These are phyloP conservation scores for Phalaenopsis equestris DNA, from an alignment of 106 monocot species.

Conservation along the genomic window DNA sequence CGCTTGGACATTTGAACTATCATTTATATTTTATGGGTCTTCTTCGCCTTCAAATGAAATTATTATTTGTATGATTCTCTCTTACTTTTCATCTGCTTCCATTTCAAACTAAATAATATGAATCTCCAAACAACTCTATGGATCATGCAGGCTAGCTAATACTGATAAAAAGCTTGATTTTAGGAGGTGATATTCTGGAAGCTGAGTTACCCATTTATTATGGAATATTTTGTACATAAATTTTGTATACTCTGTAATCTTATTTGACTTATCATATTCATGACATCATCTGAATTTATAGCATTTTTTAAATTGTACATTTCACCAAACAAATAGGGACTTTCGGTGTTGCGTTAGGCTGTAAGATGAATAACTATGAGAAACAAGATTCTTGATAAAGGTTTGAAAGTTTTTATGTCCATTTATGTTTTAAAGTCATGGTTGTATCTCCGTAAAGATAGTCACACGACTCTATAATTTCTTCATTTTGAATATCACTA, in stretches of 20 bases:
- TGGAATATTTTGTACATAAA: neutral
- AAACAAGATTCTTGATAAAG: too few species aligned
- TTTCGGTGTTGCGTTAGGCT: too few species aligned
- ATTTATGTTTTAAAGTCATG: too few species aligned
- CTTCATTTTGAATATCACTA: too few species aligned
- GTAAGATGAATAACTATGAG: too few species aligned
- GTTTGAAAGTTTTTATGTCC: too few species aligned
- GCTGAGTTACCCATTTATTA: neutral
- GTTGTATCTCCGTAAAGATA: too few species aligned
- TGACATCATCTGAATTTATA: neutral
- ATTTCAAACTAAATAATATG: neutral
- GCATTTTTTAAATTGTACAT: neutral
- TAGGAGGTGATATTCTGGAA: neutral
- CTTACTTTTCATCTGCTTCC: neutral
- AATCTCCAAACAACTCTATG: neutral
- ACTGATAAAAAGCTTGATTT: neutral
- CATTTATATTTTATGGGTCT: neutral
- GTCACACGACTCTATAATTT: too few species aligned
- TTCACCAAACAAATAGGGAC: neutral
- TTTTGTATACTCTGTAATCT: neutral
- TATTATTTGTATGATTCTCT: neutral
- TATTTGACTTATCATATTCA: neutral
- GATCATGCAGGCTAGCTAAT: neutral
- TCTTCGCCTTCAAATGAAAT: neutral
- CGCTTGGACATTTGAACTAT: neutral